Percentiles rank a stretch among this genome's conserved stretches.
These are phyloP conservation scores for Eimeria praecox DNA, from an alignment of 169 alveolate species.

Conservation along the genomic window DNA sequence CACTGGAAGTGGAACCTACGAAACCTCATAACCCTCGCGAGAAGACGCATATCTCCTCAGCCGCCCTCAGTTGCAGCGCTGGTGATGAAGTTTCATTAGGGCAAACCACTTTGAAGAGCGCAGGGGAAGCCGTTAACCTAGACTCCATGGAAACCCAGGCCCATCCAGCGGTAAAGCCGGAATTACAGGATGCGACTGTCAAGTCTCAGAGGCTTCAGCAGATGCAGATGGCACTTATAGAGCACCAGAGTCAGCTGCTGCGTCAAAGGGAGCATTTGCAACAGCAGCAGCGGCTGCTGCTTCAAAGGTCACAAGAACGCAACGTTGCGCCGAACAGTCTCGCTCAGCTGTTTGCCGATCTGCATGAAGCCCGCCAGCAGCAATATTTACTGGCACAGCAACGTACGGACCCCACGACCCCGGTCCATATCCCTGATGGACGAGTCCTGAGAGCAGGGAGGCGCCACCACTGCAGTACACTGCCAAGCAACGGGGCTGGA, in stretches of 20 bases:
- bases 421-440: slow-evolving; percentile 21
- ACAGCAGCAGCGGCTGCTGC: slow-evolving; percentile 59
- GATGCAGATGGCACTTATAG: slow-evolving; percentile 42
- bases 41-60: background rate
- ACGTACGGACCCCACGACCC: background rate
- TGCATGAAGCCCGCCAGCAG: slow-evolving; percentile 60
- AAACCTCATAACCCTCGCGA: background rate
- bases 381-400: slow-evolving; percentile 27
- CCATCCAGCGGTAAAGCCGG: background rate
- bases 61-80: background rate
- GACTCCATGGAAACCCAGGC: background rate
- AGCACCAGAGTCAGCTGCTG: slow-evolving; percentile 65
- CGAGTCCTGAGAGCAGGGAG: background rate
- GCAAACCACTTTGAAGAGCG: background rate
- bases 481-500: slow-evolving; percentile 16
- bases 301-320: slow-evolving; percentile 69
- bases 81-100: background rate
- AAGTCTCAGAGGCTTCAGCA: slow-evolving; percentile 39
- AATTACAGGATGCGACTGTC: slow-evolving; percentile 12
- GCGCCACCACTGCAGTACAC: slow-evolving; percentile 24
- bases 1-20: background rate
- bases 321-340: slow-evolving; percentile 32
- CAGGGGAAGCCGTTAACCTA: background rate
- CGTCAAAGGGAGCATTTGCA: slow-evolving; percentile 53
- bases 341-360: slow-evolving; percentile 56